Conservation (phyloP, 2,329 filamentous ascomycete genomes). For the Rugonectria rugulosa region DNA sequence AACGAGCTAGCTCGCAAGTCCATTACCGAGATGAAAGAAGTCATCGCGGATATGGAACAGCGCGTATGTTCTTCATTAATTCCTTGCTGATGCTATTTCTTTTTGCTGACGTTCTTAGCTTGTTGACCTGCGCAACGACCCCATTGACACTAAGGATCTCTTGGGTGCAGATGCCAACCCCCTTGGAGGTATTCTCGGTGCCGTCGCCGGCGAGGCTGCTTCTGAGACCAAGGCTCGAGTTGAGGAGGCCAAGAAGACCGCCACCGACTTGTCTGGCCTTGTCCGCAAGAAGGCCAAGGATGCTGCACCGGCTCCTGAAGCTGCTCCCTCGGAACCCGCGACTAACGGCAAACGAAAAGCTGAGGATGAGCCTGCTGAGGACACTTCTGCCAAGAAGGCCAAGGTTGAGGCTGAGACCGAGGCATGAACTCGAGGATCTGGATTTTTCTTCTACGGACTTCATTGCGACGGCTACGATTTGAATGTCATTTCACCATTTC, state of each 20-base stretch:
- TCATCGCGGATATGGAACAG: conserved; percentile 81
- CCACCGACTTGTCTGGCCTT: conserved; percentile 77
- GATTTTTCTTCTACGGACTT: background rate
- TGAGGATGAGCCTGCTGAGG: conserved; percentile 37
- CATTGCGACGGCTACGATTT: background rate
- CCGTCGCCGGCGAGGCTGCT: conserved; percentile 67
- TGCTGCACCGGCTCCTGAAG: conserved; percentile 28
- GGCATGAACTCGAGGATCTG: background rate
- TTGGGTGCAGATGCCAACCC: conserved; percentile 52
- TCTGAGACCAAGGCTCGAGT: conserved; percentile 68
- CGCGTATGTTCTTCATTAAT: conserved; percentile 59
- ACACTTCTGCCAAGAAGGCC: conserved; percentile 45
- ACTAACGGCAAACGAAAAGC: conserved; percentile 52
- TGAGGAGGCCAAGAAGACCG: conserved; percentile 75
- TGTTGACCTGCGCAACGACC: conserved; percentile 69
- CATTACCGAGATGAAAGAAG: conserved; percentile 78
- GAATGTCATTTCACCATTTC: background rate
- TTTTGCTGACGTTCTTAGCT: conserved; percentile 55
- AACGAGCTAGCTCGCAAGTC: conserved; percentile 68
- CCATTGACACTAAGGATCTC: conserved; percentile 54
- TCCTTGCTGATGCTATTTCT: background rate
- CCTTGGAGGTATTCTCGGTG: conserved; percentile 68
- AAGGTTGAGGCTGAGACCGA: conserved; percentile 45
- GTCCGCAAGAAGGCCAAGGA: conserved; percentile 72
- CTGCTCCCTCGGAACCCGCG: conserved; percentile 38